Evolutionary conservation across 2,329 filamentous ascomycete species (phyloP).

Genomic region (Colletotrichum tropicicola): DNA sequence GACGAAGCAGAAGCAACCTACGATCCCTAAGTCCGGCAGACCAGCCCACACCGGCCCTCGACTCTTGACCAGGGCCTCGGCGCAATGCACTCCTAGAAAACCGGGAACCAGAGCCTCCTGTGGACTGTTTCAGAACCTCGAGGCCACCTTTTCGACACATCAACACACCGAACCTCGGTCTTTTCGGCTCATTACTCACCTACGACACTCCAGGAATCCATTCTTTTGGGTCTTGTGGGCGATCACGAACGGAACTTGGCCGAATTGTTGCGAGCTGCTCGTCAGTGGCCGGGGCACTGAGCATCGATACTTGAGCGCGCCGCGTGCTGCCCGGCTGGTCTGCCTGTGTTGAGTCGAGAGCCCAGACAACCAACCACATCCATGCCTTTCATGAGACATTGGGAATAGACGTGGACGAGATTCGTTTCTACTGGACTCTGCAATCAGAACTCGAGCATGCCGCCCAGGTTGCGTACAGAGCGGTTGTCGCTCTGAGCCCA

Average conservation of each 20-base stretch:
- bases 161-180: conserved; percentile 16
- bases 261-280: neutral
- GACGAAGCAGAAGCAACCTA: too few species aligned
- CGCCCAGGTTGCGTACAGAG: conserved; percentile 41
- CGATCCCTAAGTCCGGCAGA: neutral
- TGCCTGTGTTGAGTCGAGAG: neutral
- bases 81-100: neutral
- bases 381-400: conserved; percentile 48
- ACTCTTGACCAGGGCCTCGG: neutral
- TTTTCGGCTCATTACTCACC: conserved; percentile 11
- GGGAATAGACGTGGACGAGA: conserved; percentile 47
- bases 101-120: neutral
- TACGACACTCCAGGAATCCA: neutral
- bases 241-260: neutral
- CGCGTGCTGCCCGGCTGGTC: neutral
- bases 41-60: neutral
- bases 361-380: conserved; percentile 31
- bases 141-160: conserved; percentile 3
- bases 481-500: conserved; percentile 17
- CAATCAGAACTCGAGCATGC: conserved; percentile 39
- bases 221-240: neutral
- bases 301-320: neutral
- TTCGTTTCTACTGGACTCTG: conserved; percentile 46
- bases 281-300: too few species aligned
- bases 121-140: neutral